Evolutionary conservation across 2,329 filamentous ascomycete genomes (phyloP).

Genomic region (Penicillium carneum): DNA sequence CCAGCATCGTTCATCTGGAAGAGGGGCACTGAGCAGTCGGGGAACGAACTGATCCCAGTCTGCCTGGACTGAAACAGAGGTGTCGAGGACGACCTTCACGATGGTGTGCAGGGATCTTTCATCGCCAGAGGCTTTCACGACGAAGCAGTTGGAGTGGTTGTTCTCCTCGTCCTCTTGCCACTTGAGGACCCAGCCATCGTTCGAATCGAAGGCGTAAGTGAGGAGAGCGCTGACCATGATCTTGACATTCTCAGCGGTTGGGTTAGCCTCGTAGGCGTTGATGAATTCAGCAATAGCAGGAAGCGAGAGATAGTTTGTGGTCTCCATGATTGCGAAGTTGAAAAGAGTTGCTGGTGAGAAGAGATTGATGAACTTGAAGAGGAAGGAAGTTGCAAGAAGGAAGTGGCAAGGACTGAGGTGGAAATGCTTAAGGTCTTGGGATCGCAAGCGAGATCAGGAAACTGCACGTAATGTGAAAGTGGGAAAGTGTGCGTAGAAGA

Average conservation of each 20-base stretch:
- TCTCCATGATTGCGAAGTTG: background rate
- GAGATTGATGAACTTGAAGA: background rate
- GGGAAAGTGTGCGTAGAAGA: background rate
- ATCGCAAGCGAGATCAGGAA: background rate
- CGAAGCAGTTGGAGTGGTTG: background rate
- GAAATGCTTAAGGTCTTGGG: background rate
- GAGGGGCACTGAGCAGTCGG: background rate
- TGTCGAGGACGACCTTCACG: slow-evolving; percentile 3
- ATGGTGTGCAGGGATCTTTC: slow-evolving; percentile 7
- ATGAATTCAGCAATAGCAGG: slow-evolving; percentile 6
- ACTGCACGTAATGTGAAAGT: background rate
- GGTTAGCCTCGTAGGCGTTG: background rate
- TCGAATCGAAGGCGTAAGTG: slow-evolving; percentile 4
- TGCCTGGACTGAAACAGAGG: background rate
- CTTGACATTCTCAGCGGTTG: background rate
- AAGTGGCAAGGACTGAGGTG: background rate
- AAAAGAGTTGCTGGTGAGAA: background rate
- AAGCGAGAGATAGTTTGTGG: background rate
- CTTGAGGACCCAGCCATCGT: slow-evolving; percentile 6
- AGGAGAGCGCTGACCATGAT: slow-evolving; percentile 1
- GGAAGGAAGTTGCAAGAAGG: background rate
- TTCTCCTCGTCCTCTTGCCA: slow-evolving; percentile 1
- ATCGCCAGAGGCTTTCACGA: background rate
- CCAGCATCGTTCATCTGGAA: slow-evolving; percentile 10
- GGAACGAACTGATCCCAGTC: background rate